Evolutionary conservation across 768 basidiomycete genomes (phyloP).

Genomic region (Auriculariales sp.): DNA sequence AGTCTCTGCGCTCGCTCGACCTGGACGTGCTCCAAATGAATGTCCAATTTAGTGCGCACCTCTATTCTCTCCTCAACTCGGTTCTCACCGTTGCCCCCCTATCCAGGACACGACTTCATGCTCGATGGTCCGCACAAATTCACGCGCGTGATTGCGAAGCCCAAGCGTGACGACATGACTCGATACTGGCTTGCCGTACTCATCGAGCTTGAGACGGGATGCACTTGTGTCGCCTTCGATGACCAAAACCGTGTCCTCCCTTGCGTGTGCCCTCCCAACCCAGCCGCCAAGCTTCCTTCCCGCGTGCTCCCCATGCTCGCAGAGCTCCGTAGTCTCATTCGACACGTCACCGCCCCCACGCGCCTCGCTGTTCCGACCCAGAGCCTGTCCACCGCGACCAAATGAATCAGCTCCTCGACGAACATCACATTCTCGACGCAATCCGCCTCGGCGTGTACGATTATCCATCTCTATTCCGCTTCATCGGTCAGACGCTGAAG

Average conservation of each 20-base stretch:
- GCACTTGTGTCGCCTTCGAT: slow-evolving; percentile 74
- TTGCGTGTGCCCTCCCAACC: slow-evolving; percentile 23
- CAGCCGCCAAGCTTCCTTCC: slow-evolving; percentile 36
- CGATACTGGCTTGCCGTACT: slow-evolving; percentile 76
- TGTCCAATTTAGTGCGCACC: not conserved
- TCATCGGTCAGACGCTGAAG: slow-evolving; percentile 71
- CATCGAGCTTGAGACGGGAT: slow-evolving; percentile 68
- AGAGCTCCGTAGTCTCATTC: slow-evolving; percentile 69
- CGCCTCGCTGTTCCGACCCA: slow-evolving; percentile 18
- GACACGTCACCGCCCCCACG: slow-evolving; percentile 73
- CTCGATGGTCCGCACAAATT: slow-evolving; percentile 80
- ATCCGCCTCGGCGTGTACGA: slow-evolving; percentile 65
- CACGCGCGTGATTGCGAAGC: slow-evolving; percentile 57
- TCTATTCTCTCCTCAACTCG: not conserved
- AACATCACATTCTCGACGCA: slow-evolving; percentile 69
- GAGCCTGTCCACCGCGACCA: slow-evolving; percentile 45
- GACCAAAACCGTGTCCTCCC: slow-evolving; percentile 29
- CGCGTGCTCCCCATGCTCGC: slow-evolving; percentile 53
- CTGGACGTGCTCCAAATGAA: not conserved
- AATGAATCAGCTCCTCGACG: slow-evolving; percentile 64
- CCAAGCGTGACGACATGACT: slow-evolving; percentile 58
- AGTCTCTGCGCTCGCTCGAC: not conserved
- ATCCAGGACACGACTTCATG: slow-evolving; percentile 70
- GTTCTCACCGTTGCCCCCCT: not conserved
- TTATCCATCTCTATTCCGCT: slow-evolving; percentile 59